phyloP scores from a whole-genome alignment of 2,329 filamentous ascomycete genomes.

The Cytospora paraplurivora region DNA sequence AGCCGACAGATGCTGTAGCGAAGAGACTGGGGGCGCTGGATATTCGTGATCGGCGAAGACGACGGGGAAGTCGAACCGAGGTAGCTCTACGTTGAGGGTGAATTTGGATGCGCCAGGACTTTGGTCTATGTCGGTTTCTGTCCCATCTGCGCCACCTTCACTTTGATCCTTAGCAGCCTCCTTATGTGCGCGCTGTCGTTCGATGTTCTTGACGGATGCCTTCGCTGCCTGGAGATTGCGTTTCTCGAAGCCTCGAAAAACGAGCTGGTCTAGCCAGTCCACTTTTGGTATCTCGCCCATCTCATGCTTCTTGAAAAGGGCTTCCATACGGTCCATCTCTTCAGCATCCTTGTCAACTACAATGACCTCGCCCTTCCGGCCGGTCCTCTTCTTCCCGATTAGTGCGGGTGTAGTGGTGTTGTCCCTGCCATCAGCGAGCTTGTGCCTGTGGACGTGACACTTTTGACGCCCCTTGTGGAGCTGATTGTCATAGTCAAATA shows the following conservation, averaged over 20 bases:
- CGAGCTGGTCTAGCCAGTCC: slow-evolving; percentile 93
- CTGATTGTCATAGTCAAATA: slow-evolving; percentile 94
- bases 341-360: slow-evolving; percentile 70
- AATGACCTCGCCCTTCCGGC: slow-evolving; percentile 50
- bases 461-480: slow-evolving; percentile 91
- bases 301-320: slow-evolving; percentile 94
- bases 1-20: slow-evolving; percentile 64
- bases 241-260: slow-evolving; percentile 88
- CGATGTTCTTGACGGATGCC: slow-evolving; percentile 61
- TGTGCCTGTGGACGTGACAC: slow-evolving; percentile 80
- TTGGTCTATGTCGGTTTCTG: slow-evolving; percentile 47
- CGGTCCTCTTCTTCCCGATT: slow-evolving; percentile 53
- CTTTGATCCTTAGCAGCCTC: slow-evolving; percentile 34
- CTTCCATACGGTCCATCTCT: slow-evolving; percentile 87
- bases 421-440: slow-evolving; percentile 81
- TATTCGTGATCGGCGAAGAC: slow-evolving; percentile 97
- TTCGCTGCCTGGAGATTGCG: slow-evolving; percentile 66
- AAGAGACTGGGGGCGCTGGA: slow-evolving; percentile 78
- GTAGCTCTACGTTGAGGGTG: slow-evolving; percentile 85
- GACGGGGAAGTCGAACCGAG: slow-evolving; percentile 91
- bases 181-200: slow-evolving; percentile 48
- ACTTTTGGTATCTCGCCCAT: slow-evolving; percentile 94
- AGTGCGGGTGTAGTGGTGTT: slow-evolving; percentile 77
- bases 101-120: slow-evolving; percentile 60
- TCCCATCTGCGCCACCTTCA: slow-evolving; percentile 42